A percentile compares a stretch with the other conserved stretches of the same genome.
Evolutionary conservation across 2,329 filamentous ascomycete species (phyloP).

Genomic region (Intubia oerlemansii): DNA sequence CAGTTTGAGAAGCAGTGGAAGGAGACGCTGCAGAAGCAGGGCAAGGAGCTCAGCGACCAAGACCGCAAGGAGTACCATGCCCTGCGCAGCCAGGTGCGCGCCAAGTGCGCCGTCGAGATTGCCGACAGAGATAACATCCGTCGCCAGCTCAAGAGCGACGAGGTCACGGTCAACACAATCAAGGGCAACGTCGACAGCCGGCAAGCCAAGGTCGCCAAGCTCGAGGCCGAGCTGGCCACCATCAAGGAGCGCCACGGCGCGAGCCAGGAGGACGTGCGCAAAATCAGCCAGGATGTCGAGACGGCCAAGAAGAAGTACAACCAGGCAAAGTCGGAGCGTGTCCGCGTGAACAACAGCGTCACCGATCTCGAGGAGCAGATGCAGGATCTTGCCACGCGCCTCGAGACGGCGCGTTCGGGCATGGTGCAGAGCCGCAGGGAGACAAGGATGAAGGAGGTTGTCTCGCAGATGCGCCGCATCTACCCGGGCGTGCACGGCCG

Average conservation of each 20-base stretch:
- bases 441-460: constrained; percentile 55
- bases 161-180: constrained; percentile 74
- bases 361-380: constrained; percentile 88
- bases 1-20: constrained; percentile 78
- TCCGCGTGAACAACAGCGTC: constrained; percentile 58
- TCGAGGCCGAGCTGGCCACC: constrained; percentile 47
- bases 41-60: constrained; percentile 62
- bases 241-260: constrained; percentile 44
- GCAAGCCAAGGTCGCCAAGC: constrained; percentile 50
- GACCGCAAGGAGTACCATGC: constrained; percentile 81
- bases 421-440: constrained; percentile 74
- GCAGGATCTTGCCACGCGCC: constrained; percentile 55
- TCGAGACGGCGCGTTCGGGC: constrained; percentile 71
- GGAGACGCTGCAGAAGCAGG: constrained; percentile 67
- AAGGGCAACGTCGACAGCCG: constrained; percentile 71
- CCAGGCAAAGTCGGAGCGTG: constrained; percentile 60
- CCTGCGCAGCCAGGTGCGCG: constrained; percentile 66
- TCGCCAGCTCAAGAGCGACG: constrained; percentile 76
- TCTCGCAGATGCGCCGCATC: constrained; percentile 70
- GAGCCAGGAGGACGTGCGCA: constrained; percentile 39
- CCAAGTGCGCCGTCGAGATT: constrained; percentile 61
- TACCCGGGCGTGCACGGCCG: constrained; percentile 83
- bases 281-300: constrained; percentile 58
- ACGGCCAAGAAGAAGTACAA: constrained; percentile 83
- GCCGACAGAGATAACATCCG: constrained; percentile 68